A percentile compares a stretch with the other conserved stretches of the same genome.
phyloP scores from a whole-genome alignment of 2,329 filamentous ascomycete species.

The Laburnicola sp. region DNA sequence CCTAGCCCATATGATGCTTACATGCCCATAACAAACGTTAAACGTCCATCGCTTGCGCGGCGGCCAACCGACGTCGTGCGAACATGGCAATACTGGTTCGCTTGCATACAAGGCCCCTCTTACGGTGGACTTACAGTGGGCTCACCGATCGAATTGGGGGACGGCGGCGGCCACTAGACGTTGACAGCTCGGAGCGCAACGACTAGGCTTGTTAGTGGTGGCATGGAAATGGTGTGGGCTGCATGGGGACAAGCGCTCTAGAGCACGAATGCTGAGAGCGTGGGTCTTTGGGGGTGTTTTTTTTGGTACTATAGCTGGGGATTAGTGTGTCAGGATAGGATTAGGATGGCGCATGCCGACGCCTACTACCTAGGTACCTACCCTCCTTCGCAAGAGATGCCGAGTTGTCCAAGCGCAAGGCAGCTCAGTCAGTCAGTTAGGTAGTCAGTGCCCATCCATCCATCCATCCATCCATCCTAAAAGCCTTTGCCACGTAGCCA shows the following conservation, averaged over 20 bases:
- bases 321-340: background rate
- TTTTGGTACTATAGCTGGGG: slow-evolving; percentile 5
- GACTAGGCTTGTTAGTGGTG: background rate
- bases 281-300: slow-evolving; percentile 2
- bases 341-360: slow-evolving; percentile 6
- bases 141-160: background rate
- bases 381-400: too few relatives aligned
- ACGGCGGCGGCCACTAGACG: background rate
- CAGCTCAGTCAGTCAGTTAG: too few relatives aligned
- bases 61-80: background rate
- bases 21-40: slow-evolving; percentile 7
- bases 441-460: too few relatives aligned
- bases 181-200: too few relatives aligned
- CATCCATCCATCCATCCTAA: too few relatives aligned
- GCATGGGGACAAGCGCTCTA: too few relatives aligned
- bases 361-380: background rate
- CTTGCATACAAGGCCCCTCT: too few relatives aligned
- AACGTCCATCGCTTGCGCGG: slow-evolving; percentile 2
- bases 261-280: too few relatives aligned
- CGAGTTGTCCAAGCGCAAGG: too few relatives aligned
- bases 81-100: too few relatives aligned
- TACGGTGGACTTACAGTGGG: background rate
- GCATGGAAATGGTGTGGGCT: background rate
- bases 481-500: too few relatives aligned
- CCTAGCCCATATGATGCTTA: background rate